Evolutionary conservation across 345 rosid genomes (phyloP).

Genomic region (Heritiera littoralis): DNA sequence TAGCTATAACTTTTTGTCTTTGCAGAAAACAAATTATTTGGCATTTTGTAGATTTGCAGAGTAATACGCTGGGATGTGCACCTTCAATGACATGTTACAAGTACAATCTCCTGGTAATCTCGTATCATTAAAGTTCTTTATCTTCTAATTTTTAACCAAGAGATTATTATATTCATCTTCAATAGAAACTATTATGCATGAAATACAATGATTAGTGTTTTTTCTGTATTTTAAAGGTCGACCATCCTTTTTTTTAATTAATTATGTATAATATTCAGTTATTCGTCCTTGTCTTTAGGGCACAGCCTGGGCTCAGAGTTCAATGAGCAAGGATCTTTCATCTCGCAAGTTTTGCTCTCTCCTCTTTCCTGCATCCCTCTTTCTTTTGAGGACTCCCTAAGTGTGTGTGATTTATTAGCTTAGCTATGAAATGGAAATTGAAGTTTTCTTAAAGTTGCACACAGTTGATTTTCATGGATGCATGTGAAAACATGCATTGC

Average conservation of each 20-base stretch:
- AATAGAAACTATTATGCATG: not conserved
- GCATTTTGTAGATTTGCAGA: conserved; percentile 32
- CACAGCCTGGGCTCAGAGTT: conserved; percentile 30
- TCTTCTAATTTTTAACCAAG: not conserved
- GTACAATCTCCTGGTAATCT: conserved; percentile 33
- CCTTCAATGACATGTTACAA: conserved; percentile 19
- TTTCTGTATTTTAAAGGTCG: not conserved
- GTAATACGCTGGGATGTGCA: conserved; percentile 24
- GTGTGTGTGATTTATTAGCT: not conserved
- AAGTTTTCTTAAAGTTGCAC: not conserved
- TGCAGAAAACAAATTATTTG: conserved; percentile 44
- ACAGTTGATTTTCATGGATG: conserved; percentile 2
- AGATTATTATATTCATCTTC: not conserved
- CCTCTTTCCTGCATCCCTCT: conserved; percentile 11
- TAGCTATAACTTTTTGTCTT: not conserved
- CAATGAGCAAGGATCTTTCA: conserved; percentile 39
- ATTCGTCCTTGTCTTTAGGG: conserved; percentile 29
- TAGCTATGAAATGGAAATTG: not conserved
- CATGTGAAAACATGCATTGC: not conserved
- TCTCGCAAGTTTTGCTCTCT: conserved; percentile 49
- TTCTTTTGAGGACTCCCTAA: not conserved
- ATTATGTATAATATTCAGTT: not conserved
- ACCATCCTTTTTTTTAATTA: not conserved
- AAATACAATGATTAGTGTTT: not conserved
- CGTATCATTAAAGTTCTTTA: conserved; percentile 4